These are phyloP conservation scores for Tricharina praecox DNA, from an alignment of 495 filamentous ascomycete species.

Conservation along the genomic window DNA sequence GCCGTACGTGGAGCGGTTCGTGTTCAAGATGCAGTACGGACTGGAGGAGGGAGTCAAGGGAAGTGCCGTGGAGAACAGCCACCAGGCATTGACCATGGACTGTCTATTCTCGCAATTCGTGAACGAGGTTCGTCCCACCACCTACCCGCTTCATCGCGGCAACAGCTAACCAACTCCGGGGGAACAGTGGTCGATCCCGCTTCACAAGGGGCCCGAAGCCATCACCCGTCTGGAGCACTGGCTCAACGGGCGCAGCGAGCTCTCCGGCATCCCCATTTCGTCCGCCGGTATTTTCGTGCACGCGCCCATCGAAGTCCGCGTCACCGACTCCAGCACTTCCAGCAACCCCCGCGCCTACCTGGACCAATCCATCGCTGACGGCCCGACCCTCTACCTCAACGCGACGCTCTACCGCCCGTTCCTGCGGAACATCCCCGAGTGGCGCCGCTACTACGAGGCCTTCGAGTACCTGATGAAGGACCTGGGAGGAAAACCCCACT, in stretches of 20 bases:
- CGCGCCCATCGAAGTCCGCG: conserved; percentile 81
- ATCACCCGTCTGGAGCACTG: conserved; percentile 67
- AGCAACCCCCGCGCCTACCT: conserved; percentile 49
- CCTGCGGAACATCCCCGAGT: conserved; percentile 58
- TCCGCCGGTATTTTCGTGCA: conserved; percentile 71
- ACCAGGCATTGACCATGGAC: conserved; percentile 76
- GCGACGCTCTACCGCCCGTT: conserved; percentile 92
- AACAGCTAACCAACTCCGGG: not conserved
- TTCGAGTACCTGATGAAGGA: conserved; percentile 95
- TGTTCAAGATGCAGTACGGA: conserved; percentile 91
- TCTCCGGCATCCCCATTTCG: conserved; percentile 61
- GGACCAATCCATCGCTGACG: conserved; percentile 47
- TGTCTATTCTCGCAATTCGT: conserved; percentile 94
- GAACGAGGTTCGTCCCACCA: conserved; percentile 47
- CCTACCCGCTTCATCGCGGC: too few relatives aligned
- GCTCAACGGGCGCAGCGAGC: conserved; percentile 49
- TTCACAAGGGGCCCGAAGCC: conserved; percentile 78
- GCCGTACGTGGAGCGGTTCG: conserved; percentile 79
- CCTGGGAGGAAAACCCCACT: conserved; percentile 77
- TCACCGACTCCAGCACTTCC: conserved; percentile 31
- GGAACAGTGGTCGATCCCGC: conserved; percentile 62
- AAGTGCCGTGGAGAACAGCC: conserved; percentile 59
- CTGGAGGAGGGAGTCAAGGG: conserved; percentile 52
- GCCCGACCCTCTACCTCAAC: conserved; percentile 82
- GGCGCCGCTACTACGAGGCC: conserved; percentile 68